Percentiles rank a stretch among this genome's conserved stretches.
These are phyloP conservation scores for Yamadazyma siamensis DNA, from an alignment of 1,139 yeast genomes.

Conservation along the genomic window DNA sequence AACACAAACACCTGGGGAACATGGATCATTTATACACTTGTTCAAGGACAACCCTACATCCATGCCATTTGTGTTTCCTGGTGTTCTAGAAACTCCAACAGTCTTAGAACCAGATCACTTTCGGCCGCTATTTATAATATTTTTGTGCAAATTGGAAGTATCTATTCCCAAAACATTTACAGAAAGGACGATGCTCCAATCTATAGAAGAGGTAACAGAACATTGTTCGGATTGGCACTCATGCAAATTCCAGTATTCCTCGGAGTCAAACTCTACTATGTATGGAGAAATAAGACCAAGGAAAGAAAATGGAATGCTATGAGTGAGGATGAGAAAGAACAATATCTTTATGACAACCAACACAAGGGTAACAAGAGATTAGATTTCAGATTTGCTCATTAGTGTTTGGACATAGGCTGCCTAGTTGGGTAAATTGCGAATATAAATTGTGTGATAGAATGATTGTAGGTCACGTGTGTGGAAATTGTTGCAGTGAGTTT, in stretches of 20 bases:
- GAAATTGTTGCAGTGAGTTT: too few species aligned
- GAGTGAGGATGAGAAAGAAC: conserved; percentile 43
- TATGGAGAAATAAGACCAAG: conserved; percentile 43
- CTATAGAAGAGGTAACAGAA: conserved; percentile 52
- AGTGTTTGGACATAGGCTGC: conserved; percentile 1
- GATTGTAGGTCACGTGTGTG: conserved; percentile 1
- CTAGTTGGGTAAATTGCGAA: too few species aligned
- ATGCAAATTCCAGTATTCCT: conserved; percentile 18
- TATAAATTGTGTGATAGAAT: conserved; percentile 2
- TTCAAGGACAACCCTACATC: conserved; percentile 48
- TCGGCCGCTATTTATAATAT: conserved; percentile 63
- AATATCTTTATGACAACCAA: conserved; percentile 38
- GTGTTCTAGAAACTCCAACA: conserved; percentile 59
- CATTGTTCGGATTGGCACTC: conserved; percentile 16
- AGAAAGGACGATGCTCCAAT: conserved; percentile 54
- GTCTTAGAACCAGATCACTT: conserved; percentile 57
- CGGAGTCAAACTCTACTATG: conserved; percentile 37
- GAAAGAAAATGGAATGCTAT: conserved; percentile 45
- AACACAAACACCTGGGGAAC: conserved; percentile 49
- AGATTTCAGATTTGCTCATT: conserved; percentile 42
- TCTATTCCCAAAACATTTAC: conserved; percentile 54
- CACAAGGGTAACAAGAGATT: conserved; percentile 56
- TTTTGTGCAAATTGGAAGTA: conserved; percentile 53
- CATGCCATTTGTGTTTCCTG: conserved; percentile 58
- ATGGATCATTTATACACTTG: conserved; percentile 44